A percentile compares a stretch with the other conserved stretches of the same genome.
These are phyloP conservation scores for Actinomortierella ambigua DNA, from an alignment of 371 early-diverging fungal genomes.

Conservation along the genomic window DNA sequence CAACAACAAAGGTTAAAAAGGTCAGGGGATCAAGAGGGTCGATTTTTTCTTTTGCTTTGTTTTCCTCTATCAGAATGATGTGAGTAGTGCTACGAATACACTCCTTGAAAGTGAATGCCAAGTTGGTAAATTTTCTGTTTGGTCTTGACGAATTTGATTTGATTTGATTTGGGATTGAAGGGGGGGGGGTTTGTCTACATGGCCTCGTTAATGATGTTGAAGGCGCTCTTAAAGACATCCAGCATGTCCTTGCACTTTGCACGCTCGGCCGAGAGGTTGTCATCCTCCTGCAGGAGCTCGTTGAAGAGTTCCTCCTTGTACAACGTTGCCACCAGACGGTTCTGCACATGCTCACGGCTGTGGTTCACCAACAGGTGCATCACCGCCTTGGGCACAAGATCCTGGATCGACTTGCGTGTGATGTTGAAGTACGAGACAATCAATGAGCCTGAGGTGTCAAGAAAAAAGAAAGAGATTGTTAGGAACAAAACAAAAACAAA, in stretches of 20 bases:
- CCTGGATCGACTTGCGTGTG: slow-evolving; percentile 84
- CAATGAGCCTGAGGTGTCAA: slow-evolving; percentile 56
- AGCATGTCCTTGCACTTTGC: slow-evolving; percentile 78
- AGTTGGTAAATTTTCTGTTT: no score
- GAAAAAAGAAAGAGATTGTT: no score
- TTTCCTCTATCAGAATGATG: no score
- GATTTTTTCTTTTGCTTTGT: no score
- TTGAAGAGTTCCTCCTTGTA: slow-evolving; percentile 78
- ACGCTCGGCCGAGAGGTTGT: slow-evolving; percentile 73
- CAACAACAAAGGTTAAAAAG: no score
- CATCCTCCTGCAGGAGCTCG: slow-evolving; percentile 82
- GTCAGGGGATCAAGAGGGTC: no score
- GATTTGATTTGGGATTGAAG: no score
- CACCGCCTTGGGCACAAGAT: slow-evolving; percentile 92
- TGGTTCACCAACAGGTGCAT: slow-evolving; percentile 87
- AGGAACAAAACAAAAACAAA: not conserved
- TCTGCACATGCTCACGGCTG: slow-evolving; percentile 79
- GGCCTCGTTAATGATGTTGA: slow-evolving; percentile 74
- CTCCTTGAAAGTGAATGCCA: no score
- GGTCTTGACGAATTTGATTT: no score
- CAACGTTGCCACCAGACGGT: slow-evolving; percentile 81
- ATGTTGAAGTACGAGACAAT: slow-evolving; percentile 87
- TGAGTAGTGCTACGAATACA: no score
- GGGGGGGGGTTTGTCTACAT: slow-evolving; percentile 57
- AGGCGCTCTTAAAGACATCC: slow-evolving; percentile 80